Evolutionary conservation across 805 yeast species (phyloP).

Genomic region (Sungouiozyma ichnusensis): DNA sequence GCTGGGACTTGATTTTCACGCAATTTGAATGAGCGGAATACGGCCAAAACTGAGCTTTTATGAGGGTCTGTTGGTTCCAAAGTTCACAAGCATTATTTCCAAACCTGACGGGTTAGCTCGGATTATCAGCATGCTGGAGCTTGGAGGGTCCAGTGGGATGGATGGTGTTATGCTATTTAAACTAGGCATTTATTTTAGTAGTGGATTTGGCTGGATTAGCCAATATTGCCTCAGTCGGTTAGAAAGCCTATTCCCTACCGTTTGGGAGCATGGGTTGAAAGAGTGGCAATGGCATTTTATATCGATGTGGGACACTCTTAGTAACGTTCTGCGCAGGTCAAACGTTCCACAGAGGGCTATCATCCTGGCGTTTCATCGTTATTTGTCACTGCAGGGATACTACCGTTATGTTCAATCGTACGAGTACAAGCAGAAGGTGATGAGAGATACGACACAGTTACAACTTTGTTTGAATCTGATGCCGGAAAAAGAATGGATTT

Average conservation of each 20-base stretch:
- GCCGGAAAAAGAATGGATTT: neutral
- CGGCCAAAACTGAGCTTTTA: too few species aligned
- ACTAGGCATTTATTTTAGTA: neutral
- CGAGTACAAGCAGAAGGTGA: neutral
- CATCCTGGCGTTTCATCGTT: neutral
- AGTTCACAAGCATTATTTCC: too few species aligned
- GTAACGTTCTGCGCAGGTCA: neutral
- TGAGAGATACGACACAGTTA: neutral
- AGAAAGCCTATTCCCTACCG: neutral
- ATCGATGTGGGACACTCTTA: neutral
- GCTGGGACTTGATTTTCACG: too few species aligned
- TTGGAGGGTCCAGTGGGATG: neutral
- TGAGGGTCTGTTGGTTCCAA: too few species aligned
- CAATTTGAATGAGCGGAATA: too few species aligned
- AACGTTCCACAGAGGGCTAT: too few species aligned
- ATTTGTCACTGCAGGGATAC: neutral
- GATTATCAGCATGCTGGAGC: neutral
- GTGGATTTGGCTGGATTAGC: neutral
- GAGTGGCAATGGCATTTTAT: neutral
- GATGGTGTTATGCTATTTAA: neutral
- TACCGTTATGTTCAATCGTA: neutral
- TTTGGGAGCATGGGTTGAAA: too few species aligned
- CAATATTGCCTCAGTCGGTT: neutral
- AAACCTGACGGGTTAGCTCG: neutral
- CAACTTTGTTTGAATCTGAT: neutral